Conservation (phyloP, 768 basidiomycete species). For the Psilocybe subaeruginosa region DNA sequence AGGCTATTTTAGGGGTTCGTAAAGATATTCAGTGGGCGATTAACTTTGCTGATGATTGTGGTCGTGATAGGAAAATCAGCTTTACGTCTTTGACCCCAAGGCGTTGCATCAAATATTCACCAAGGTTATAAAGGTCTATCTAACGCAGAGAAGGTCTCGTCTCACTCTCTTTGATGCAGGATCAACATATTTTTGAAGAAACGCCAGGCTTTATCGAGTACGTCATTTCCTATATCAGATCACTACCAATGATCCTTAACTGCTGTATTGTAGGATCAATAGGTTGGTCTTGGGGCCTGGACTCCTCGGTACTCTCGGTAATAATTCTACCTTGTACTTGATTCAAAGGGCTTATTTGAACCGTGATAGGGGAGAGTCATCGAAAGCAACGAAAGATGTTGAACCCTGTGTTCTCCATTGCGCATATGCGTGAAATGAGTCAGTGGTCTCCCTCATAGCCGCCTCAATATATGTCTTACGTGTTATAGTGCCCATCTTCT, state of each 20-base stretch:
- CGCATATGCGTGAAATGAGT: constrained; percentile 44
- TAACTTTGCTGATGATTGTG: not conserved
- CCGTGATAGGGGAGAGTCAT: constrained; percentile 39
- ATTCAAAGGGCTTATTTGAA: not conserved
- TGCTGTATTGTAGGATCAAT: constrained; percentile 11
- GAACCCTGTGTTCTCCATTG: constrained; percentile 46
- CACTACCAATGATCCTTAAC: not conserved
- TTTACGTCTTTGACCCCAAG: constrained; percentile 47
- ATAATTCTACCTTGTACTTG: not conserved
- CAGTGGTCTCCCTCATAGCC: not conserved
- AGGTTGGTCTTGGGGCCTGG: constrained; percentile 29
- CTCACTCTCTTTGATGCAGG: constrained; percentile 18
- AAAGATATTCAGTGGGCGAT: not conserved
- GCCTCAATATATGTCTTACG: not conserved
- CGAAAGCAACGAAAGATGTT: constrained; percentile 45
- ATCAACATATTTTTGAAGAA: constrained; percentile 33
- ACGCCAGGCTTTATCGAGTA: constrained; percentile 23
- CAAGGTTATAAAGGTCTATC: constrained; percentile 26
- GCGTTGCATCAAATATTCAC: constrained; percentile 48
- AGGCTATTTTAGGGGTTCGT: constrained; percentile 34
- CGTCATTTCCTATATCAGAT: not conserved
- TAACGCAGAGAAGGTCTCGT: not conserved
- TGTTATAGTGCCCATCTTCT: constrained; percentile 35
- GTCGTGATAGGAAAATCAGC: constrained; percentile 27
- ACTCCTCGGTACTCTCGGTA: constrained; percentile 31